Base-by-base conservation (phyloP, 148 eudicot genomes). In the Diospyros kaki region DNA sequence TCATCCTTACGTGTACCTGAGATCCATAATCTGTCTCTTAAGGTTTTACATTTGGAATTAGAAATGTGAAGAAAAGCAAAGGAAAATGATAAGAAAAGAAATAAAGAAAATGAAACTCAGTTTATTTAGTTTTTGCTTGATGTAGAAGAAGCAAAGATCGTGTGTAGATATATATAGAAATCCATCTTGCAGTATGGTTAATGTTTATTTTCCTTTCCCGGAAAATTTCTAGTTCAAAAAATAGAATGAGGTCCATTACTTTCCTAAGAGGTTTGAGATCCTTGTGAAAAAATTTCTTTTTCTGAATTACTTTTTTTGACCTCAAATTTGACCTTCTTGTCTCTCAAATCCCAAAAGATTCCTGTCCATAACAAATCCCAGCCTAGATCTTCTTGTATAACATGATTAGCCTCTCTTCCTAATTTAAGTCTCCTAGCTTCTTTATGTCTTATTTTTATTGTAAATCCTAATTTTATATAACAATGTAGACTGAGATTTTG, bases 401-500 rank as follows among this genome's bases (percentile, higher is more conserved):
- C 8, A 7, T 45, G 41, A 18, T 56, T 18, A 28, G 12, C 6
- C 40, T 17, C 46, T 38, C 75, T 60, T 72, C 6, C 10, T 6
- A 39, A 72, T 72, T 53, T 14, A 38, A 44, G 58, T 9, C 5
- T 44, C 50, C 50, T 28, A 28, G 51, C 55, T 63, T 18, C 76
- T 59, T 73, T 7, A 44, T 73, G 76, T 4, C 48, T 14, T 53
- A 28, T 28, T 18, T 18, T 14, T 51, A 46, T 11, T 14, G 18
- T 9, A 60, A 15, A 51, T 50, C 69, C 40, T 13, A 71, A 12
- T 15, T 48, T 58, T 72, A 17, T 38, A 44, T 80, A 44, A 45
- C 71, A 42, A 78, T 56, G 59, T 53, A 94, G 98, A 85, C 93
- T 41, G 98, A 92, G 84, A 94, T 94, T 72, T 81, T 96, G 84